These are phyloP conservation scores for Gnetum montanum DNA, from an alignment of 75 land plant genomes.

Conservation along the genomic window DNA sequence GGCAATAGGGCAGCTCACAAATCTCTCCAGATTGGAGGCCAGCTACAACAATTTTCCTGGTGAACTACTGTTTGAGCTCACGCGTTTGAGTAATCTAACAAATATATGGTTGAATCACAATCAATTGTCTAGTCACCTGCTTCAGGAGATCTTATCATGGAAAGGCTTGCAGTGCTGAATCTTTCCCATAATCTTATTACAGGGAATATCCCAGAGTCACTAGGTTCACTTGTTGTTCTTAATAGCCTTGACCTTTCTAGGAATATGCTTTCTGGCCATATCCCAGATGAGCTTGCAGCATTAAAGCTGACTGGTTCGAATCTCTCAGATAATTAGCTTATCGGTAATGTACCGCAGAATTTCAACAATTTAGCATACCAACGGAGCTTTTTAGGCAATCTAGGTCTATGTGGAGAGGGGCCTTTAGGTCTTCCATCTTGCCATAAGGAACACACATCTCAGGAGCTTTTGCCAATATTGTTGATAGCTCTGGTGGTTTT, in stretches of 20 bases:
- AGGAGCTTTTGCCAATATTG: too few relatives aligned
- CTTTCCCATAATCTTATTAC: conserved; percentile 17
- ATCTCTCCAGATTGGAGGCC: conserved; percentile 51
- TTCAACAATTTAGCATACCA: conserved; percentile 6
- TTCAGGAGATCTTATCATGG: conserved; percentile 9
- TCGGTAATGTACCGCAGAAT: conserved; percentile 16
- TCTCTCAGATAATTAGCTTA: conserved; percentile 16
- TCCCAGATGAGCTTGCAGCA: conserved; percentile 6
- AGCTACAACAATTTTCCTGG: conserved; percentile 42
- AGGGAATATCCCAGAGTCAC: conserved; percentile 24
- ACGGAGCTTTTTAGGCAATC: conserved; percentile 18
- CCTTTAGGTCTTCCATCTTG: too few relatives aligned
- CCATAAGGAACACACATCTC: too few relatives aligned
- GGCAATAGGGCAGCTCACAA: conserved; percentile 30
- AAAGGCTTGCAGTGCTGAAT: conserved; percentile 14
- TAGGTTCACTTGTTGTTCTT: conserved; percentile 6
- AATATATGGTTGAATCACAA: conserved; percentile 12
- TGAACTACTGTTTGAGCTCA: conserved; percentile 10
- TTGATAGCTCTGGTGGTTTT: too few relatives aligned
- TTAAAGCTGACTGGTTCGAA: conserved; percentile 15
- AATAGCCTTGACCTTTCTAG: conserved; percentile 5
- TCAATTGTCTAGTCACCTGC: conserved; percentile 17
- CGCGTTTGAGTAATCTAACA: conserved; percentile 2
- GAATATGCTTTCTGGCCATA: conserved; percentile 4
- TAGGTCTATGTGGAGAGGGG: conserved; percentile 37